Evolutionary conservation across 2,329 filamentous ascomycete genomes (phyloP).

Genomic region (Stachybotrys echinatus): DNA sequence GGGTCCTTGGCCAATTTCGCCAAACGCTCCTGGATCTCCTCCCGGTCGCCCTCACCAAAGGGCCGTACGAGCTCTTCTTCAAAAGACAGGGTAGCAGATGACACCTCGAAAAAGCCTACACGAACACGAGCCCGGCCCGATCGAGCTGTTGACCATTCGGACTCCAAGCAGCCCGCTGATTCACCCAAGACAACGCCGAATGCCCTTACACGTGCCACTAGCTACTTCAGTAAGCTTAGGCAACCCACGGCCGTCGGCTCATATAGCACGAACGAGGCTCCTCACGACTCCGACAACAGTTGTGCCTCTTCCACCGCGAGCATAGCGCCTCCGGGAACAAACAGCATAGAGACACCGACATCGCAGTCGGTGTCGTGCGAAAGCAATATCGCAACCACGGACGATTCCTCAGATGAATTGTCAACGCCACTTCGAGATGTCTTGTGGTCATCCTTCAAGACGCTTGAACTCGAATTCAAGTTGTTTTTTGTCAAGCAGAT

Average conservation of each 20-base stretch:
- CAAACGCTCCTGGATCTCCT: constrained; percentile 46
- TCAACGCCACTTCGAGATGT: constrained; percentile 40
- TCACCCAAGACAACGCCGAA: constrained; percentile 30
- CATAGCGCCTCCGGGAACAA: constrained; percentile 34
- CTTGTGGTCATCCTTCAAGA: constrained; percentile 50
- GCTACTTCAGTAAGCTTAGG: constrained; percentile 46
- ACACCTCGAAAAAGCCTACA: constrained; percentile 15
- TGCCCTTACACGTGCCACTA: constrained; percentile 36
- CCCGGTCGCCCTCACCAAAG: constrained; percentile 43
- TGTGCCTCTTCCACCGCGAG: constrained; percentile 42
- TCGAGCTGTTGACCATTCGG: constrained; percentile 17
- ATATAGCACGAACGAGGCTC: not conserved
- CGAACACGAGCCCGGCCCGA: constrained; percentile 22
- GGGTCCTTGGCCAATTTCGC: constrained; percentile 46
- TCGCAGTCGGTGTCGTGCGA: constrained; percentile 34
- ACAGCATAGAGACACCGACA: constrained; percentile 27
- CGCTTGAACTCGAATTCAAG: constrained; percentile 41
- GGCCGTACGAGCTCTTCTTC: constrained; percentile 19
- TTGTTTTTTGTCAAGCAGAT: constrained; percentile 68
- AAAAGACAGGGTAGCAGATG: constrained; percentile 15
- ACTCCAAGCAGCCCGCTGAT: constrained; percentile 20
- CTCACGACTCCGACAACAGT: constrained; percentile 33
- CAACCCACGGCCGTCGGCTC: not conserved
- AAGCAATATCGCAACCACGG: constrained; percentile 28
- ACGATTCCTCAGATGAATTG: constrained; percentile 42